Percentiles rank a stretch among this genome's conserved stretches.
phyloP scores from a whole-genome alignment of 2,329 filamentous ascomycete genomes.

The Phyllosticta citrichinensis region DNA sequence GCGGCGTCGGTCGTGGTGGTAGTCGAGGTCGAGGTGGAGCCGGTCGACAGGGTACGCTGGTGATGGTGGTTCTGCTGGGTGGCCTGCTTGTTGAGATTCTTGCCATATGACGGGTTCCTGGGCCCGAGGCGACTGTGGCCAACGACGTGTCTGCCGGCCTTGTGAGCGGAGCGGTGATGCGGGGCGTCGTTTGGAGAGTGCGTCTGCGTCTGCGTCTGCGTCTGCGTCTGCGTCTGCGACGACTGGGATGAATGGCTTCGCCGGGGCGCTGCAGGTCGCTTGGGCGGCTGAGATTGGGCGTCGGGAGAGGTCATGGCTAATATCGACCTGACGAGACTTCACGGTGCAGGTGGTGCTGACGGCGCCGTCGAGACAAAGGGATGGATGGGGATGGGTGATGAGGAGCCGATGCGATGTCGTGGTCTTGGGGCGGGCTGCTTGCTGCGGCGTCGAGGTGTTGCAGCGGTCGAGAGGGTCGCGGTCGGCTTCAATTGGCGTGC shows the following conservation, averaged over 20 bases:
- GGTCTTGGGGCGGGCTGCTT: background rate
- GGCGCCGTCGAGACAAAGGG: background rate
- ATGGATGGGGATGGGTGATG: background rate
- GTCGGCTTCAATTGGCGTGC: background rate
- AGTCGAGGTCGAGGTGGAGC: conserved; percentile 20
- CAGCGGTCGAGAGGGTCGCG: background rate
- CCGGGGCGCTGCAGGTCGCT: conserved; percentile 24
- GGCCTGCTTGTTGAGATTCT: conserved; percentile 34
- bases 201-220: conserved; percentile 23
- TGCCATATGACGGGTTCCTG: conserved; percentile 30
- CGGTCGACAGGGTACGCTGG: conserved; percentile 28
- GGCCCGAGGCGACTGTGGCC: conserved; percentile 27
- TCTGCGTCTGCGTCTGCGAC: conserved; percentile 25
- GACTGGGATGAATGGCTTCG: conserved; percentile 24
- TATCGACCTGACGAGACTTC: too few species aligned
- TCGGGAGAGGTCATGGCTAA: conserved; percentile 24
- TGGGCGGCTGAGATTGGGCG: conserved; percentile 24
- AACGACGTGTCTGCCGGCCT: conserved; percentile 31
- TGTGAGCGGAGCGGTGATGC: conserved; percentile 16
- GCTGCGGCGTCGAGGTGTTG: background rate
- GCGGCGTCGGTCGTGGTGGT: conserved; percentile 18
- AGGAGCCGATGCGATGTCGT: background rate
- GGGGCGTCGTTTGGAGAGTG: conserved; percentile 27
- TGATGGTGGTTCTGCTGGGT: conserved; percentile 24
- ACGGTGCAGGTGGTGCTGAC: conserved; percentile 6